phyloP scores from a whole-genome alignment of 352 stramenopile species.

The Pythium aquatile region DNA sequence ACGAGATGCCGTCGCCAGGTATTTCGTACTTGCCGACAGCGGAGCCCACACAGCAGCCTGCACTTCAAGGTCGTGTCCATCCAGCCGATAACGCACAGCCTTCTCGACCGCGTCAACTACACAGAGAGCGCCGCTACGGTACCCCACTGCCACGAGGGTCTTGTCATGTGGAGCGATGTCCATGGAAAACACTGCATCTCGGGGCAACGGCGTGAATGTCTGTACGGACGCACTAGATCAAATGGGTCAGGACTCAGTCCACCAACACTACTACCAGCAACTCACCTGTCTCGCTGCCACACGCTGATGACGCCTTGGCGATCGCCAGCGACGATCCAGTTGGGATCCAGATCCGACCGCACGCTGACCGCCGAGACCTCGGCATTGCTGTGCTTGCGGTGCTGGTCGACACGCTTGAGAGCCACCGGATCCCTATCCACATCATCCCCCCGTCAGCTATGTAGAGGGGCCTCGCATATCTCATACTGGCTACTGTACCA shows the following conservation, averaged over 20 bases:
- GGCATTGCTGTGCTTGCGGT: slow-evolving; percentile 59
- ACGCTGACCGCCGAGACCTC: slow-evolving; percentile 56
- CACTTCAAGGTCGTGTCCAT: slow-evolving; percentile 73
- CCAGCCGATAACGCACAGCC: slow-evolving; percentile 39
- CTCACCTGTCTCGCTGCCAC: slow-evolving; percentile 60
- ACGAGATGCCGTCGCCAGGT: slow-evolving; percentile 63
- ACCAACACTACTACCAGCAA: neutral
- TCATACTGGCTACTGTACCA: slow-evolving; percentile 34
- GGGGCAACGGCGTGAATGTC: slow-evolving; percentile 45
- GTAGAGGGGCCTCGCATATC: too few relatives aligned
- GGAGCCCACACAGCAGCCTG: slow-evolving; percentile 51
- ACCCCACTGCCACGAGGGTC: slow-evolving; percentile 62
- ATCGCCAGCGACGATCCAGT: slow-evolving; percentile 61
- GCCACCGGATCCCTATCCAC: slow-evolving; percentile 47
- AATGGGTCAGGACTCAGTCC: too few relatives aligned
- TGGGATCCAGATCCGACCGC: slow-evolving; percentile 27
- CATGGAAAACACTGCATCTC: slow-evolving; percentile 58
- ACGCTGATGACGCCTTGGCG: slow-evolving; percentile 53
- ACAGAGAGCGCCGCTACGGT: slow-evolving; percentile 63
- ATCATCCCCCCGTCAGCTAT: neutral
- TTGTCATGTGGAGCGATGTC: slow-evolving; percentile 49
- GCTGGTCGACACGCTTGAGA: slow-evolving; percentile 51
- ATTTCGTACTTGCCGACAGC: slow-evolving; percentile 8
- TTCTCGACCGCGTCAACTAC: slow-evolving; percentile 44
- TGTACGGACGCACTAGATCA: slow-evolving; percentile 37